Percentiles rank a stretch among this genome's conserved stretches.
Conservation (phyloP, 768 basidiomycete species). For the Tephrocybe sp. region DNA sequence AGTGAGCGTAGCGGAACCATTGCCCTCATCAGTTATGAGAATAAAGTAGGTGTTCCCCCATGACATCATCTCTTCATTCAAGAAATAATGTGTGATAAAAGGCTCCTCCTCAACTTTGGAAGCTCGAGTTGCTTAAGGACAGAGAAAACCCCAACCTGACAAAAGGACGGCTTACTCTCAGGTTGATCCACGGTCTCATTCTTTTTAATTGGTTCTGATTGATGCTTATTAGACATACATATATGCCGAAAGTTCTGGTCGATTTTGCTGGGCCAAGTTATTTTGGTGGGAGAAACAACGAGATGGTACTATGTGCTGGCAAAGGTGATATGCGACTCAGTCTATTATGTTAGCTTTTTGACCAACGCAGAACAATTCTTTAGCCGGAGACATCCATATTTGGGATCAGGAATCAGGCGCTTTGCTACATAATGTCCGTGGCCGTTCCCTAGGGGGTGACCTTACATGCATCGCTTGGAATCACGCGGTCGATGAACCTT, state of each 20-base stretch:
- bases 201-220: constrained; percentile 4
- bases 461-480: constrained; percentile 84
- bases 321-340: constrained; percentile 47
- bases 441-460: constrained; percentile 62
- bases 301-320: constrained; percentile 73
- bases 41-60: constrained; percentile 55
- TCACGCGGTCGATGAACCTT: constrained; percentile 56
- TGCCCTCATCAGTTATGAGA: constrained; percentile 72
- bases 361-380: constrained; percentile 1
- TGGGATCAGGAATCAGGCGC: constrained; percentile 83
- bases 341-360: background rate
- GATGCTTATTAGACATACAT: constrained; percentile 55
- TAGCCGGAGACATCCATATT: constrained; percentile 80
- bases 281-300: constrained; percentile 78
- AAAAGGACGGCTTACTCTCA: constrained; percentile 36
- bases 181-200: constrained; percentile 24
- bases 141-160: constrained; percentile 32
- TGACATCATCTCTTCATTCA: background rate
- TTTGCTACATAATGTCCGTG: constrained; percentile 66
- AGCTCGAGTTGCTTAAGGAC: constrained; percentile 62
- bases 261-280: constrained; percentile 82
- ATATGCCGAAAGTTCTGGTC: constrained; percentile 62
- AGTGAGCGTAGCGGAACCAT: constrained; percentile 46
- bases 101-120: constrained; percentile 81
- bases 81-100: constrained; percentile 20